Percentiles rank a stretch among this genome's conserved stretches.
phyloP scores from a whole-genome alignment of 2,329 filamentous ascomycete species.

The Zelopaecilomyces penicillatus region DNA sequence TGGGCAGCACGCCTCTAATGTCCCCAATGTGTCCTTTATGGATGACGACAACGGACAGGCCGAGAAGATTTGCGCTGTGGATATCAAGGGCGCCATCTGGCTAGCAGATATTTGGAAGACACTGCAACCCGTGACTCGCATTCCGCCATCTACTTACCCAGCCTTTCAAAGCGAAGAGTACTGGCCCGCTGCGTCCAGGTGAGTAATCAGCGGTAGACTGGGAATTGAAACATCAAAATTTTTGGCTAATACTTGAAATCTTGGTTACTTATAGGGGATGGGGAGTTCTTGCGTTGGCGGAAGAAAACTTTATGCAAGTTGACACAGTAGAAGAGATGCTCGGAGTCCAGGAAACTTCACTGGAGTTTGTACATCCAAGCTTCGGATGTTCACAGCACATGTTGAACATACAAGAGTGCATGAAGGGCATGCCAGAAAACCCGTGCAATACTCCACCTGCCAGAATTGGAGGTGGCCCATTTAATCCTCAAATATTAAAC shows the following conservation, averaged over 20 bases:
- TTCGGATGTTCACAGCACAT: constrained; percentile 13
- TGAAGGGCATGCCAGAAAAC: constrained; percentile 22
- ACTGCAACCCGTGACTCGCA: constrained; percentile 17
- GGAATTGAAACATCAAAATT: not conserved
- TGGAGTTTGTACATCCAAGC: constrained; percentile 8
- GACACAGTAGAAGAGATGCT: constrained; percentile 25
- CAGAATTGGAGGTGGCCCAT: constrained; percentile 3
- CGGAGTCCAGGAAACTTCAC: constrained; percentile 16
- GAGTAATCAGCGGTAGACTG: constrained; percentile 4
- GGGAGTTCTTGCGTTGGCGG: constrained; percentile 40
- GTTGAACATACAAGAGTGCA: constrained; percentile 18
- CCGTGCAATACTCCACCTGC: constrained; percentile 14
- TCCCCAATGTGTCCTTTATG: constrained; percentile 46
- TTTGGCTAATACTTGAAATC: not conserved
- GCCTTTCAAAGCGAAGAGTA: constrained; percentile 22
- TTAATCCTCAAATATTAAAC: constrained; percentile 3
- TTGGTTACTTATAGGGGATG: constrained; percentile 29
- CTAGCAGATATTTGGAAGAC: constrained; percentile 44
- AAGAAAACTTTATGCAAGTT: constrained; percentile 34
- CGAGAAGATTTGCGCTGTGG: constrained; percentile 41
- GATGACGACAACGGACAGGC: constrained; percentile 39
- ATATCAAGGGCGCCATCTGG: constrained; percentile 41
- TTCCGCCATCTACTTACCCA: constrained; percentile 12
- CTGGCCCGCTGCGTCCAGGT: constrained; percentile 19
- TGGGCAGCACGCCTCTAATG: constrained; percentile 32